These are phyloP conservation scores for Pestalotiopsis sp. DNA, from an alignment of 2,329 filamentous ascomycete species.

Conservation along the genomic window DNA sequence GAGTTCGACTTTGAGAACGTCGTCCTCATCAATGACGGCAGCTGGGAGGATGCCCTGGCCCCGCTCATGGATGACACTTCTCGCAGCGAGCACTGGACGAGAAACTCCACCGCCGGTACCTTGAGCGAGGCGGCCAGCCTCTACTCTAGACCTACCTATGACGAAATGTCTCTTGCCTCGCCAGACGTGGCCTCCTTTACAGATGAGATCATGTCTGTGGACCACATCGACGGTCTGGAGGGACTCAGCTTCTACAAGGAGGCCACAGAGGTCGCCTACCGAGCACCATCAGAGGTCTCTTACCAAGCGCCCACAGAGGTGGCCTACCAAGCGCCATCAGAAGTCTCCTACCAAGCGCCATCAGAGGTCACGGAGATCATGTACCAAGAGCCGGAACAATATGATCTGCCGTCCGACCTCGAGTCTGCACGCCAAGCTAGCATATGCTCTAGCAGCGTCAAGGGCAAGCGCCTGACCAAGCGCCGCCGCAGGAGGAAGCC, in stretches of 20 bases:
- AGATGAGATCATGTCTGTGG: constrained; percentile 45
- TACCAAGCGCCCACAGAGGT: no score
- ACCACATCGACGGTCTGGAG: constrained; percentile 35
- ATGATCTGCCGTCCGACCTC: constrained; percentile 34
- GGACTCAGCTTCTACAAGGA: constrained; percentile 31
- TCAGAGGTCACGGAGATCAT: no score
- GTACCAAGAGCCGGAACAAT: constrained; percentile 28
- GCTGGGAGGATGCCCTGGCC: constrained; percentile 82
- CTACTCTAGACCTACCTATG: constrained; percentile 16
- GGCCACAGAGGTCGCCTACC: no score
- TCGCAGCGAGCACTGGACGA: constrained; percentile 46
- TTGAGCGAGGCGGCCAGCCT: constrained; percentile 33
- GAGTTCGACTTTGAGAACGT: constrained; percentile 84
- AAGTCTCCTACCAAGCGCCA: no score
- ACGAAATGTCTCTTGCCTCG: constrained; percentile 34
- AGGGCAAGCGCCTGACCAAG: constrained; percentile 40
- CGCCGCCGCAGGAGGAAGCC: constrained; percentile 33
- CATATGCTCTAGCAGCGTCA: constrained; percentile 34
- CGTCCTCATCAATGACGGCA: constrained; percentile 66
- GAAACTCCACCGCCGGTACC: constrained; percentile 37
- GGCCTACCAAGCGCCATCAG: no score
- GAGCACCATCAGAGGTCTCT: no score
- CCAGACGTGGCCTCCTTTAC: constrained; percentile 59
- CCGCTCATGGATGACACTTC: constrained; percentile 60
- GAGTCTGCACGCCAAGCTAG: constrained; percentile 36